Percentiles rank a stretch among this genome's conserved stretches.
These are phyloP conservation scores for Diaporthe sp. DNA, from an alignment of 2,329 filamentous ascomycete species.

Conservation along the genomic window DNA sequence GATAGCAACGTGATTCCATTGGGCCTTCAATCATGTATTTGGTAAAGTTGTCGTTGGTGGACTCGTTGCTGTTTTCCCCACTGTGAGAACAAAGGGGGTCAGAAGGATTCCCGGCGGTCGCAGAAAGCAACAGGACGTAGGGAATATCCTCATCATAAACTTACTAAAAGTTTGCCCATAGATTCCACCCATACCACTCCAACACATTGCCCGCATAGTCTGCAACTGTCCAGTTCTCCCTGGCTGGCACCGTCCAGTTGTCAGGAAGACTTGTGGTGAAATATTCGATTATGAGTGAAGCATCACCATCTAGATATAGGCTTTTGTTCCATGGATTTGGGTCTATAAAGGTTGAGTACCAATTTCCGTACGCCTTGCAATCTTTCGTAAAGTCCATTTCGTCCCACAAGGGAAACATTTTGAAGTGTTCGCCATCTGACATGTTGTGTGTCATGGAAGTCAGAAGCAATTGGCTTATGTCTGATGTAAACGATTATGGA, in stretches of 20 bases:
- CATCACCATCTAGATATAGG: not conserved
- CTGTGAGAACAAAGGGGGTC: not conserved
- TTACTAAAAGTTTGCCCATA: not conserved
- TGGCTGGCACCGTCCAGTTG: not conserved
- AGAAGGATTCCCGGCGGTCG: not conserved
- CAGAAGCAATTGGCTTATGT: not conserved
- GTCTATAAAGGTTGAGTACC: not conserved
- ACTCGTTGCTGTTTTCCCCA: not conserved
- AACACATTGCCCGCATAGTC: not conserved
- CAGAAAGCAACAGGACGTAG: not conserved
- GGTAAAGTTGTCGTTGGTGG: not conserved
- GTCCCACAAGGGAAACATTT: constrained; percentile 40
- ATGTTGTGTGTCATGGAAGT: not conserved
- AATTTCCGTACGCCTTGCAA: constrained; percentile 37
- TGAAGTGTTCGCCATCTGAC: constrained; percentile 33
- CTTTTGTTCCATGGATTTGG: not conserved
- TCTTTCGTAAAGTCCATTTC: constrained; percentile 41
- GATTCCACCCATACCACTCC: not conserved
- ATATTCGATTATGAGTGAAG: not conserved
- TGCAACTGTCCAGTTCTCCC: not conserved
- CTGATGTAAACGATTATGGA: not conserved
- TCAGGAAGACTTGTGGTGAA: not conserved
- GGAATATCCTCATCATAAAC: not conserved
- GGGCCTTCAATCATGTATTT: constrained; percentile 4
- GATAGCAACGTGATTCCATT: constrained; percentile 20